Evolutionary conservation across 2,329 filamentous ascomycete genomes (phyloP).

Genomic region (Biscogniauxia mediterranea): DNA sequence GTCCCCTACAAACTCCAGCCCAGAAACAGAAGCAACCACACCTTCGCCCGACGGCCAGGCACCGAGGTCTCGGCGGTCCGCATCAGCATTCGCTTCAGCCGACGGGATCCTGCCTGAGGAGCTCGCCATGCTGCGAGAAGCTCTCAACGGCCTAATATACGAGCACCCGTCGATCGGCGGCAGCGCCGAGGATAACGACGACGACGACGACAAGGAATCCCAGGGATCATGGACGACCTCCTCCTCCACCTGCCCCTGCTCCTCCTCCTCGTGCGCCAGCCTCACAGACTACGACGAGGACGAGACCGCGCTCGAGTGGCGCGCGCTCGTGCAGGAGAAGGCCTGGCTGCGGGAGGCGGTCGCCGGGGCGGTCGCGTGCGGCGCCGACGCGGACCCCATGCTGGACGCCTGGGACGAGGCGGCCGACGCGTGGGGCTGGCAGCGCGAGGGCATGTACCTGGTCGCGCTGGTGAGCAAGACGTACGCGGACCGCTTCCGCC

Average conservation of each 20-base stretch:
- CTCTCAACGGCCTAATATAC: background rate
- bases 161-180: background rate
- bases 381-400: background rate
- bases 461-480: background rate
- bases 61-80: too few species aligned
- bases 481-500: conserved; percentile 7
- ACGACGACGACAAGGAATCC: background rate
- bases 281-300: too few species aligned
- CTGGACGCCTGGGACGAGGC: conserved; percentile 9
- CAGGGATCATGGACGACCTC: too few species aligned
- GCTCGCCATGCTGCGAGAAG: background rate
- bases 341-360: too few species aligned
- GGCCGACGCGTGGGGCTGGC: conserved; percentile 12
- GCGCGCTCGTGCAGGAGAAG: too few species aligned
- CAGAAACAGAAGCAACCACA: too few species aligned
- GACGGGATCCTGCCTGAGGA: background rate
- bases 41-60: too few species aligned
- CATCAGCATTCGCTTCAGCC: background rate
- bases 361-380: too few species aligned
- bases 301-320: too few species aligned
- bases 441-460: conserved; percentile 14
- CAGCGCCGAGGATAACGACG: background rate
- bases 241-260: too few species aligned
- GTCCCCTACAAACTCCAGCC: background rate
- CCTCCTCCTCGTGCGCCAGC: too few species aligned